phyloP scores from a whole-genome alignment of 2,329 filamentous ascomycete genomes.

The Cladophialophora bantiana region DNA sequence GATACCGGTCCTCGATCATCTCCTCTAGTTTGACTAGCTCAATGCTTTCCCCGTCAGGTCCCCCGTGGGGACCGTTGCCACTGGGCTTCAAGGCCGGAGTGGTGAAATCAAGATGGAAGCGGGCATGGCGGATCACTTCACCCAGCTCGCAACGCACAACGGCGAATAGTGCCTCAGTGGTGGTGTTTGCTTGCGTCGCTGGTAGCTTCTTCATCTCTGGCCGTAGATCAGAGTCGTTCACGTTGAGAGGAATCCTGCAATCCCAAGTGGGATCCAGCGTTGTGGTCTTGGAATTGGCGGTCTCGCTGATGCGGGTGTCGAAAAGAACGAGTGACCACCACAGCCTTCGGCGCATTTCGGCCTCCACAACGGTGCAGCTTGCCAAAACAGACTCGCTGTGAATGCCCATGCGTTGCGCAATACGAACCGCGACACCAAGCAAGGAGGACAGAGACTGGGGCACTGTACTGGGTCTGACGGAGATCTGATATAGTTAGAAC shows the following conservation, averaged over 20 bases:
- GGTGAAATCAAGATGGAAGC: slow-evolving; percentile 56
- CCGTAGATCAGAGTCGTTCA: slow-evolving; percentile 52
- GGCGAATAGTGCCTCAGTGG: slow-evolving; percentile 57
- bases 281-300: slow-evolving; percentile 38
- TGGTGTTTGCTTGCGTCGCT: slow-evolving; percentile 39
- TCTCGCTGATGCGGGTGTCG: slow-evolving; percentile 45
- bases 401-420: slow-evolving; percentile 46
- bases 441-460: slow-evolving; percentile 53
- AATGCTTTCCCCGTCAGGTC: slow-evolving; percentile 36
- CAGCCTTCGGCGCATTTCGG: slow-evolving; percentile 47
- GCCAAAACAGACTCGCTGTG: slow-evolving; percentile 54
- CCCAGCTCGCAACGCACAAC: slow-evolving; percentile 53
- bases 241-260: slow-evolving; percentile 50
- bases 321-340: slow-evolving; percentile 56
- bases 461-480: slow-evolving; percentile 62
- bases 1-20: slow-evolving; percentile 56
- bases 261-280: slow-evolving; percentile 48
- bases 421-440: slow-evolving; percentile 50
- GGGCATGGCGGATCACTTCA: slow-evolving; percentile 49
- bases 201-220: slow-evolving; percentile 48
- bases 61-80: slow-evolving; percentile 38
- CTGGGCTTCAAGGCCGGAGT: slow-evolving; percentile 50
- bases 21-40: slow-evolving; percentile 49
- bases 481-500: slow-evolving; percentile 55
- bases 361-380: slow-evolving; percentile 58